Evolutionary conservation across 225 moss, liverwort and hornwort species (phyloP), one percentile per base, ranked within the genome.

Genomic region (Polytrichum formosum): DNA sequence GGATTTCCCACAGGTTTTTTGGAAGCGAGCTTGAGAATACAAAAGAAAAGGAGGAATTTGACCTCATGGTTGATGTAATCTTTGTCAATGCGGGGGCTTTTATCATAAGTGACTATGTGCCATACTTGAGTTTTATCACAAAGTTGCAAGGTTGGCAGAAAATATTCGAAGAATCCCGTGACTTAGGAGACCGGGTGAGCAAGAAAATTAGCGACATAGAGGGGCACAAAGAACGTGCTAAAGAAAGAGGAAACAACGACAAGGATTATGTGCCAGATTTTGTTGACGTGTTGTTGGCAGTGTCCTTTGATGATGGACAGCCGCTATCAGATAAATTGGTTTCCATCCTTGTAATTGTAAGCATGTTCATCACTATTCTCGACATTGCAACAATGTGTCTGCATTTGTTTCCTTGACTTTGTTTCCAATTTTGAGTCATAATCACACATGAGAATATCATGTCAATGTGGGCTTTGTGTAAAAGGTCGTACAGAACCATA

Each of bases 41-140:
- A 63, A 63, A 80, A 66, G 83, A 84, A 26, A 80, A 77, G 61
- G 80, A 66, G 23, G 74, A 80, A 5, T 80, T 84, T 1, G 56
- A 80, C 70, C 46, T 63, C 20, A 26, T 84, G 56, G 53, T 77
- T 21, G 61, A 30, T 2, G 10, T 46, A 30, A 53, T 72, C 68
- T 71, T 77, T 1, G 26, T 31, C 53, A 72, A 71, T 7, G 61
- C 70, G 4, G 65, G 76, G 1, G 54, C 74, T 0, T 56, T 68
- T 0, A 66, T 80, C 5, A 77, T 80, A 54, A 80, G 83, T 21
- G 83, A 84, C 20, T 84, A 73, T 28, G 74, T 84, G 27, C 81
- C 78, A 22, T 75, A 9, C 30, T 59, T 81, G 63, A 23, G 35
- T 6, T 73, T 81, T 30, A 60, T 83, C 28, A 76, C 79, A 26